phyloP scores from a whole-genome alignment of 1,284 basidiomycete genomes.

The Marasmius tenuissimus region DNA sequence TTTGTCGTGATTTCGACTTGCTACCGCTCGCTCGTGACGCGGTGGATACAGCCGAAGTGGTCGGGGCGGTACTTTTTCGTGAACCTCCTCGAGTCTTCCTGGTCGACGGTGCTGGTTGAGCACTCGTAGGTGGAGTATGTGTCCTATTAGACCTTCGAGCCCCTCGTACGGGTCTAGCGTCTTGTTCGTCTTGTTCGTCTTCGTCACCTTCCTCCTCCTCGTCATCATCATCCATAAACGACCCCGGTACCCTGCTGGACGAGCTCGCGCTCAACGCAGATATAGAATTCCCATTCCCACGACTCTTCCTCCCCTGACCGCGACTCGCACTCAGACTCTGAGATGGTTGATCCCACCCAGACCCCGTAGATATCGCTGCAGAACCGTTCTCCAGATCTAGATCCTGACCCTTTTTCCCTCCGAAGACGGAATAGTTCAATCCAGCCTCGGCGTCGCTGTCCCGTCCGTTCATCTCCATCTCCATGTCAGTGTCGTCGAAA shows the following conservation, averaged over 20 bases:
- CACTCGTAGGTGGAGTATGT: slow-evolving; percentile 17
- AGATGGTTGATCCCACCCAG: not conserved
- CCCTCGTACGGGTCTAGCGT: not conserved
- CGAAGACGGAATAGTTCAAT: not conserved
- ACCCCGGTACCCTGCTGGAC: slow-evolving; percentile 34
- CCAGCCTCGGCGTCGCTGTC: slow-evolving; percentile 1
- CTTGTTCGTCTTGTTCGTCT: slow-evolving; percentile 13
- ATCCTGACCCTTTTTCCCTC: not conserved
- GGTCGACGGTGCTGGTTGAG: slow-evolving; percentile 11
- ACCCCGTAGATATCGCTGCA: not conserved
- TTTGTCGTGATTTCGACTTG: slow-evolving; percentile 18
- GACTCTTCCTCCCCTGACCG: slow-evolving; percentile 13
- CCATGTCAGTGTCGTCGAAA: not conserved
- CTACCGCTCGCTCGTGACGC: slow-evolving; percentile 13
- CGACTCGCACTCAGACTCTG: slow-evolving; percentile 6
- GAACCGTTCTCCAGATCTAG: not conserved
- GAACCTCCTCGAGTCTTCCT: not conserved
- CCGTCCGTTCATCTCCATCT: slow-evolving; percentile 2
- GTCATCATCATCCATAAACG: slow-evolving; percentile 34
- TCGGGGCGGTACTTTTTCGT: not conserved
- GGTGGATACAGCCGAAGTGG: slow-evolving; percentile 12
- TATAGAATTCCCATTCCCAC: not conserved
- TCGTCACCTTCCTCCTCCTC: slow-evolving; percentile 28
- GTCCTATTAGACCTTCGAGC: not conserved
- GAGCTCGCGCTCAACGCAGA: slow-evolving; percentile 18